Percentiles rank a stretch among this genome's conserved stretches.
phyloP scores from a whole-genome alignment of 2,329 filamentous ascomycete genomes.

The Triangularia verruculosa region DNA sequence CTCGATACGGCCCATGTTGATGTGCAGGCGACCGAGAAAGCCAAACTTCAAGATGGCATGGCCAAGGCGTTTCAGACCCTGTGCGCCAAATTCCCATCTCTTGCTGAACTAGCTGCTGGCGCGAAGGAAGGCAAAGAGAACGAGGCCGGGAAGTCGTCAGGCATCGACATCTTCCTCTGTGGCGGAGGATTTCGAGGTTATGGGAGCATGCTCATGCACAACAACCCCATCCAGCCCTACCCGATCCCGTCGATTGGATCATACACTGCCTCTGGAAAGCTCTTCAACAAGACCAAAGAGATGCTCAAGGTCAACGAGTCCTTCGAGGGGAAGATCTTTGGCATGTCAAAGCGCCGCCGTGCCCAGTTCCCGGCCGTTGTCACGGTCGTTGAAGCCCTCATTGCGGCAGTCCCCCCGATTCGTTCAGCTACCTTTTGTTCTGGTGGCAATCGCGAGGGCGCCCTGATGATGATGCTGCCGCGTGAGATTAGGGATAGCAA shows the following conservation, averaged over 20 bases:
- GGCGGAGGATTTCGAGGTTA: slow-evolving; percentile 90
- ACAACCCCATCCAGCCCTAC: slow-evolving; percentile 70
- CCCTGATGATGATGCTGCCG: slow-evolving; percentile 69
- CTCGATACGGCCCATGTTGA: slow-evolving; percentile 41
- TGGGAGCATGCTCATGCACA: slow-evolving; percentile 83
- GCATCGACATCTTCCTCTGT: slow-evolving; percentile 75
- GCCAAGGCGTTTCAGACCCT: slow-evolving; percentile 57
- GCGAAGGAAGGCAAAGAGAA: slow-evolving; percentile 31
- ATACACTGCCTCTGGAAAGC: slow-evolving; percentile 61
- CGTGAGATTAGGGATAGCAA: slow-evolving; percentile 57
- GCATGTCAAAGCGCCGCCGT: slow-evolving; percentile 75
- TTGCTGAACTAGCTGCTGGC: slow-evolving; percentile 45
- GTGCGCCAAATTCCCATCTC: slow-evolving; percentile 46
- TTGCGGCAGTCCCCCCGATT: slow-evolving; percentile 66
- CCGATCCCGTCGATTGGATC: slow-evolving; percentile 80
- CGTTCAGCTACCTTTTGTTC: slow-evolving; percentile 78
- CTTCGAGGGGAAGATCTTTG: slow-evolving; percentile 60
- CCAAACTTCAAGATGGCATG: slow-evolving; percentile 58
- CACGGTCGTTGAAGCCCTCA: slow-evolving; percentile 73
- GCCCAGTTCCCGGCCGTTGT: slow-evolving; percentile 81
- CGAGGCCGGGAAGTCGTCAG: slow-evolving; percentile 32
- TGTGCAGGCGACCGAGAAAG: slow-evolving; percentile 45
- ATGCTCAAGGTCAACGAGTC: slow-evolving; percentile 52
- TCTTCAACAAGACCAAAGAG: slow-evolving; percentile 55
- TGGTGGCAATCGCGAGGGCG: slow-evolving; percentile 79